Conservation (phyloP, 2,329 filamentous ascomycete genomes). For the Pseudophaeomoniella oleicola region DNA sequence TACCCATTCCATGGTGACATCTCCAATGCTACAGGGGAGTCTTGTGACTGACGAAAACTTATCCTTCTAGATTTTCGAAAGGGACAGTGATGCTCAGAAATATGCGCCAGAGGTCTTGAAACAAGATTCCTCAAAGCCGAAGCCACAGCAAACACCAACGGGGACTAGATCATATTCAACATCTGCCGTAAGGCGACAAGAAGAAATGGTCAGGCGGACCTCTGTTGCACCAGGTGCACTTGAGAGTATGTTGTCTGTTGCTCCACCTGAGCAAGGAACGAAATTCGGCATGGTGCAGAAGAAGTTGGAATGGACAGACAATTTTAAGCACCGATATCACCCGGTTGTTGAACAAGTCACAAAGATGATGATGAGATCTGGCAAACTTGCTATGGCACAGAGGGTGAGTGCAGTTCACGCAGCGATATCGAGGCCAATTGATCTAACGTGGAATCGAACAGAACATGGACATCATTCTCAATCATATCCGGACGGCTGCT, state of each 20-base stretch:
- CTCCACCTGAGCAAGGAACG: slow-evolving; percentile 34
- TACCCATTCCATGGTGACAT: too few species aligned
- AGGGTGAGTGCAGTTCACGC: slow-evolving; percentile 39
- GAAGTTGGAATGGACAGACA: slow-evolving; percentile 40
- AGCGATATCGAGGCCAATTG: too few species aligned
- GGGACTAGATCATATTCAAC: slow-evolving; percentile 45
- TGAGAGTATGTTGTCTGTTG: background rate
- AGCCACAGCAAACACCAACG: slow-evolving; percentile 16
- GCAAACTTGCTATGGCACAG: slow-evolving; percentile 82
- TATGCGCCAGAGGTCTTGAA: slow-evolving; percentile 54
- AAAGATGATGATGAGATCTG: slow-evolving; percentile 79
- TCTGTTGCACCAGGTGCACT: background rate
- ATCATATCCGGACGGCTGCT: slow-evolving; percentile 66
- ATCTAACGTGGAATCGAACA: slow-evolving; percentile 21
- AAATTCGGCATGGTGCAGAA: slow-evolving; percentile 63
- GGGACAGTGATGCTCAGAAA: slow-evolving; percentile 45
- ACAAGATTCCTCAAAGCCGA: slow-evolving; percentile 35
- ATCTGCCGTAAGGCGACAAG: slow-evolving; percentile 11
- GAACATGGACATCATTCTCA: slow-evolving; percentile 77
- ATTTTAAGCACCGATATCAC: slow-evolving; percentile 73
- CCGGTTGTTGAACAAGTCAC: slow-evolving; percentile 75
- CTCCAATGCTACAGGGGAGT: slow-evolving; percentile 2
- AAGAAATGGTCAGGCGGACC: background rate
- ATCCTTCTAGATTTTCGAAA: slow-evolving; percentile 49
- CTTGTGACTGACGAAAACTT: background rate